Percentiles rank a stretch among this genome's conserved stretches.
These are phyloP conservation scores for Fragilariopsis cylindrus DNA, from an alignment of 108 stramenopile species.

Conservation along the genomic window DNA sequence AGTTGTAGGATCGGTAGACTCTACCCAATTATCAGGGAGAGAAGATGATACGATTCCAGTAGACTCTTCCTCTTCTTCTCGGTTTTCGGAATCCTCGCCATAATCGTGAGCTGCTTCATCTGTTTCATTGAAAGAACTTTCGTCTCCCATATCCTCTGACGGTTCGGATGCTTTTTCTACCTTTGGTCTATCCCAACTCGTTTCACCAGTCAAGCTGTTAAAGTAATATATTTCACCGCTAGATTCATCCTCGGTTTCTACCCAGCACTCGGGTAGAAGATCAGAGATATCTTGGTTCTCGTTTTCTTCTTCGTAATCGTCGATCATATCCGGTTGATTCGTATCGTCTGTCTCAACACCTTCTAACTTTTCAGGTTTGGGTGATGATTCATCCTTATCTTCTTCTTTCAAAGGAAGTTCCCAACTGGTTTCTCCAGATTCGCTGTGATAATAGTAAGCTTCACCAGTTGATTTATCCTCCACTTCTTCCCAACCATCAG, in stretches of 20 bases:
- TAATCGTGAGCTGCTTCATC: not conserved
- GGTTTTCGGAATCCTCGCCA: not conserved
- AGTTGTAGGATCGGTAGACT: constrained; percentile 48
- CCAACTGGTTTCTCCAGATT: constrained; percentile 32
- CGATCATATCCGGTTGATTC: not conserved
- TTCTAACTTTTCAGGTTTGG: not conserved
- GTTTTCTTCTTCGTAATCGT: not conserved
- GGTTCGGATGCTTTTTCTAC: constrained; percentile 12
- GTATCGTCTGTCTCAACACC: not conserved
- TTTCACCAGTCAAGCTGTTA: constrained; percentile 36
- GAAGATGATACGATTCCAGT: not conserved
- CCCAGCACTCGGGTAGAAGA: constrained; percentile 61
- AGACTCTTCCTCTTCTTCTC: not conserved
- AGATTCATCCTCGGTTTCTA: constrained; percentile 47
- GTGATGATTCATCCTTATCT: not conserved
- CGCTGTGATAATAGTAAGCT: constrained; percentile 53
- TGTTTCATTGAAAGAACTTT: not conserved
- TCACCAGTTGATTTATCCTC: constrained; percentile 38
- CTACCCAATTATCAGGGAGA: constrained; percentile 54
- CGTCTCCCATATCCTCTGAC: constrained; percentile 38
- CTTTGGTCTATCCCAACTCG: constrained; percentile 42
- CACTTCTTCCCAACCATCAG: constrained; percentile 58
- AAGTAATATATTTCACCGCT: constrained; percentile 60
- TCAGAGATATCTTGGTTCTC: constrained; percentile 24
- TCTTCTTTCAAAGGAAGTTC: constrained; percentile 8